phyloP scores from a whole-genome alignment of 2,329 filamentous ascomycete species.

The Paecilomyces fulvus region DNA sequence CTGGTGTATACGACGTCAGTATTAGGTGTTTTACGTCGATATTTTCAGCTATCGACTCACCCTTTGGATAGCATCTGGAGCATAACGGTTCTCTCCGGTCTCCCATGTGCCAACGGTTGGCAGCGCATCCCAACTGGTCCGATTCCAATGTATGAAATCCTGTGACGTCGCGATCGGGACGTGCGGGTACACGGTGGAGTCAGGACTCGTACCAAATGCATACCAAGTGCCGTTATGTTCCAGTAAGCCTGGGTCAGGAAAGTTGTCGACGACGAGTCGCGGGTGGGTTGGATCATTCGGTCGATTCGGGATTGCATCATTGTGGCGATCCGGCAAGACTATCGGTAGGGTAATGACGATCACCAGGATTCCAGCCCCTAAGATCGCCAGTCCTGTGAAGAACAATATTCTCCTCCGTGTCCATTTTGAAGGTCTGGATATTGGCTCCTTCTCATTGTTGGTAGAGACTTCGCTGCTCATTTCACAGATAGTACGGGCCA shows the following conservation, averaged over 20 bases:
- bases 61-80: conserved; percentile 49
- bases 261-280: conserved; percentile 15
- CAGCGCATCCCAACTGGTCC: conserved; percentile 42
- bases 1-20: conserved; percentile 6
- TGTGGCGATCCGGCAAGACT: conserved; percentile 2
- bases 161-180: conserved; percentile 46
- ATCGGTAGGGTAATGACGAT: conserved; percentile 15
- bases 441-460: conserved; percentile 1
- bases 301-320: background rate
- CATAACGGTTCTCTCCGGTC: conserved; percentile 47
- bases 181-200: conserved; percentile 21
- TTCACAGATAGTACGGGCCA: background rate
- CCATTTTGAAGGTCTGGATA: conserved; percentile 1
- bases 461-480: background rate
- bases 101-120: conserved; percentile 46
- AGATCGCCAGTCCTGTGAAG: conserved; percentile 4
- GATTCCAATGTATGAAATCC: conserved; percentile 41
- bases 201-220: conserved; percentile 22
- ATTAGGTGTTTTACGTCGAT: background rate
- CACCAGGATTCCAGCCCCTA: conserved; percentile 10
- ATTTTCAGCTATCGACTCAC: conserved; percentile 13
- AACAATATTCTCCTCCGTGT: conserved; percentile 8
- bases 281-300: conserved; percentile 5
- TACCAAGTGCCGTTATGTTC: conserved; percentile 26
- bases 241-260: conserved; percentile 22